Evolutionary conservation across 2,329 filamentous ascomycete genomes (phyloP).

Genomic region (Diaporthe helianthi): DNA sequence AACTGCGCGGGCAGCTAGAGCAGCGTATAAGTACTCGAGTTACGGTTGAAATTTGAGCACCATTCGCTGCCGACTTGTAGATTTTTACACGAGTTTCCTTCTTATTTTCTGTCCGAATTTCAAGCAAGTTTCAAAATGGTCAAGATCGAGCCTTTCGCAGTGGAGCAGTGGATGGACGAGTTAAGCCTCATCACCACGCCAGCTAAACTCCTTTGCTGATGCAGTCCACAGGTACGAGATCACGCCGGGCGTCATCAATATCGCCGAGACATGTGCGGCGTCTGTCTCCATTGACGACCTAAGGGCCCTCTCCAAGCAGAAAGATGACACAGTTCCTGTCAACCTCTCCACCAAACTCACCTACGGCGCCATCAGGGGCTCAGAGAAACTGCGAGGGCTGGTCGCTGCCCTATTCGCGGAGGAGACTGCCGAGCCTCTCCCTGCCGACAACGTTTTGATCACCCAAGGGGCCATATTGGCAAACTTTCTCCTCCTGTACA

Average conservation of each 20-base stretch:
- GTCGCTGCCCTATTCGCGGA: slow-evolving; percentile 71
- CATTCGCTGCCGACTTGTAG: background rate
- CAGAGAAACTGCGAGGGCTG: slow-evolving; percentile 65
- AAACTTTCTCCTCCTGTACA: slow-evolving; percentile 82
- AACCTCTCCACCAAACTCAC: slow-evolving; percentile 66
- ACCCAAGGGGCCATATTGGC: slow-evolving; percentile 83
- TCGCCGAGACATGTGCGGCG: slow-evolving; percentile 80
- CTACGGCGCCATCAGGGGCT: slow-evolving; percentile 78
- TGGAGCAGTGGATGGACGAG: slow-evolving; percentile 74
- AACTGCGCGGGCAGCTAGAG: background rate
- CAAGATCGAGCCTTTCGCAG: slow-evolving; percentile 67
- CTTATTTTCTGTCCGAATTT: background rate
- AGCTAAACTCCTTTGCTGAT: background rate
- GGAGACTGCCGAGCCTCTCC: slow-evolving; percentile 49
- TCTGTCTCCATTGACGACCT: slow-evolving; percentile 77
- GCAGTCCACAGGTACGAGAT: slow-evolving; percentile 54
- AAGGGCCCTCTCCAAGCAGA: slow-evolving; percentile 62
- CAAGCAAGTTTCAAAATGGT: slow-evolving; percentile 42
- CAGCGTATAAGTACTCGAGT: background rate
- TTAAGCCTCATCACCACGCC: slow-evolving; percentile 1
- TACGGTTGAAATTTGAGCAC: background rate
- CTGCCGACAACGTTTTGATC: slow-evolving; percentile 71
- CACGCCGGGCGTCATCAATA: slow-evolving; percentile 67
- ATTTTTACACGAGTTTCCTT: background rate
- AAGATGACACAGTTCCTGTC: slow-evolving; percentile 50